phyloP scores from a whole-genome alignment of 2,329 filamentous ascomycete species.

The Monosporascus ibericus region DNA sequence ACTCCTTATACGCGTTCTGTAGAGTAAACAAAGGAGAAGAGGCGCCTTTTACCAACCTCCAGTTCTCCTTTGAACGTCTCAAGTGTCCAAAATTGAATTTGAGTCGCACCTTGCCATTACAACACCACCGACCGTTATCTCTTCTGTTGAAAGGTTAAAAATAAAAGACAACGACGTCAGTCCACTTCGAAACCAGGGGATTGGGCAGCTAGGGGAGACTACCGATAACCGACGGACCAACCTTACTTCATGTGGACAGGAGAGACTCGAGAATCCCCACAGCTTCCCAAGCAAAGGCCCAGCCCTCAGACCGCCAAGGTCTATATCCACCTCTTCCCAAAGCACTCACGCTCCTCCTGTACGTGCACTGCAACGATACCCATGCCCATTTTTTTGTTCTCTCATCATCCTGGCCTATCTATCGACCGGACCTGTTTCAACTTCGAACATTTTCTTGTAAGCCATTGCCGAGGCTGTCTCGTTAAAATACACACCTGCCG shows the following conservation, averaged over 20 bases:
- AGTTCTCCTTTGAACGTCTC: too few species aligned
- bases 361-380: background rate
- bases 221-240: background rate
- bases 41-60: too few species aligned
- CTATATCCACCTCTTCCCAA: background rate
- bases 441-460: slow-evolving; percentile 13
- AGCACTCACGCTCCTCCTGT: too few species aligned
- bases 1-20: too few species aligned
- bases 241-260: background rate
- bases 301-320: background rate
- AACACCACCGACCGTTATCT: background rate
- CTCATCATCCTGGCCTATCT: background rate
- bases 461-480: slow-evolving; percentile 14
- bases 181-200: background rate
- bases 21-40: too few species aligned
- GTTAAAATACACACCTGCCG: slow-evolving; percentile 17
- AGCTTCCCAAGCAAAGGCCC: background rate
- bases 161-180: background rate
- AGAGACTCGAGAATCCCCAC: background rate
- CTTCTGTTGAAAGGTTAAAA: background rate
- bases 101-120: background rate
- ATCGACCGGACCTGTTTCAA: slow-evolving; percentile 18
- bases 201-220: background rate
- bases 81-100: too few species aligned
- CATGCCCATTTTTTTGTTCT: background rate